A percentile compares a stretch with the other conserved stretches of the same genome.
Evolutionary conservation across 768 basidiomycete genomes (phyloP).

Genomic region (Terana coerulea): DNA sequence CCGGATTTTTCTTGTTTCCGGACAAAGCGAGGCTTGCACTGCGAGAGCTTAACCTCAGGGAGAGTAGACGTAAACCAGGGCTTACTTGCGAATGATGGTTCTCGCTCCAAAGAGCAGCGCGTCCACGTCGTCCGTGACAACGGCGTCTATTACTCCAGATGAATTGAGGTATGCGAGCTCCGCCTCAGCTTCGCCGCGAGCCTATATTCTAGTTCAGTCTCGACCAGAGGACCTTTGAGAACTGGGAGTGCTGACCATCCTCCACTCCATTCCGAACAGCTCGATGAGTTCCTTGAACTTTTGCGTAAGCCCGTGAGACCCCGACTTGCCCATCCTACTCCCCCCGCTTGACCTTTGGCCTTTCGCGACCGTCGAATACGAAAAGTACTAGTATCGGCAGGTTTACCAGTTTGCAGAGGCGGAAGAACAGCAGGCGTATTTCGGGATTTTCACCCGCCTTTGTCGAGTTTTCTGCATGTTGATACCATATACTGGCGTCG

Average conservation of each 20-base stretch:
- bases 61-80: background rate
- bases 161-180: constrained; percentile 42
- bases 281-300: constrained; percentile 21
- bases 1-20: constrained; percentile 25
- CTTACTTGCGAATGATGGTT: constrained; percentile 39
- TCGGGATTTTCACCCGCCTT: constrained; percentile 38
- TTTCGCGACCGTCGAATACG: constrained; percentile 43
- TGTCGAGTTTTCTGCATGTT: constrained; percentile 24
- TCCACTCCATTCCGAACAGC: constrained; percentile 26
- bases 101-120: constrained; percentile 44
- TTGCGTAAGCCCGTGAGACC: constrained; percentile 19
- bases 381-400: constrained; percentile 41
- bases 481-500: constrained; percentile 35
- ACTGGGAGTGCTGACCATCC: constrained; percentile 18
- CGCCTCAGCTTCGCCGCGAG: constrained; percentile 47
- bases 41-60: background rate
- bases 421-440: constrained; percentile 42
- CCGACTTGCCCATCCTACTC: constrained; percentile 25
- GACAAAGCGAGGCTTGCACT: constrained; percentile 21
- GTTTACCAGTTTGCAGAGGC: constrained; percentile 32
- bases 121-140: constrained; percentile 48
- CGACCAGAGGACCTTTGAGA: background rate
- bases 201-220: constrained; percentile 25
- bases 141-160: constrained; percentile 37
- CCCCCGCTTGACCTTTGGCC: constrained; percentile 40